Evolutionary conservation across 441 rosid species (phyloP).

Genomic region (Theobroma grandiflorum): DNA sequence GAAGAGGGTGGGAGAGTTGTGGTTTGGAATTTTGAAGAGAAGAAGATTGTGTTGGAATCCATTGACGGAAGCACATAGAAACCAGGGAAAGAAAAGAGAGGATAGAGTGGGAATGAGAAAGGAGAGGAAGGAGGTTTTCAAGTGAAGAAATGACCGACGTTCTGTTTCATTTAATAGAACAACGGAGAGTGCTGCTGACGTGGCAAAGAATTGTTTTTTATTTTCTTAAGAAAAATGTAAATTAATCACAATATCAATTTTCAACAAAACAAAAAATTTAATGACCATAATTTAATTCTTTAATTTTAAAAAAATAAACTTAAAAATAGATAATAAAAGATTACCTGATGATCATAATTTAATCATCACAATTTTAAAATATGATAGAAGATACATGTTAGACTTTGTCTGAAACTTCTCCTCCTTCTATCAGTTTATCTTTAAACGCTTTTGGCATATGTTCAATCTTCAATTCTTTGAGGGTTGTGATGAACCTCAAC

Average conservation of each 20-base stretch:
- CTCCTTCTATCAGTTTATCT: neutral
- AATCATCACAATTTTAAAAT: neutral
- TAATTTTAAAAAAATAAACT: no score
- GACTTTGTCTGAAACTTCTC: neutral
- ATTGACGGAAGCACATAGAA: conserved; percentile 32
- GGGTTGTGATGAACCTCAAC: neutral
- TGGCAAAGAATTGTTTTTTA: conserved; percentile 13
- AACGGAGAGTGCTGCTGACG: conserved; percentile 43
- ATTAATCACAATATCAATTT: neutral
- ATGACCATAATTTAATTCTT: no score
- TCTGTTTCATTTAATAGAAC: conserved; percentile 5
- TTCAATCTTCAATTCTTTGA: neutral
- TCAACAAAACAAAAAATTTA: no score
- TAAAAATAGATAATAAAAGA: no score
- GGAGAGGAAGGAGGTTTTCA: conserved; percentile 31
- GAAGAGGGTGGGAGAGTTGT: conserved; percentile 46
- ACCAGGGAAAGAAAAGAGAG: neutral
- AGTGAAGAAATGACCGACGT: conserved; percentile 6
- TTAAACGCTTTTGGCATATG: neutral
- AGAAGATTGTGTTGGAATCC: conserved; percentile 43
- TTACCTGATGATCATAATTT: neutral
- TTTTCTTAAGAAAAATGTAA: neutral
- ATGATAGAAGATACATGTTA: neutral
- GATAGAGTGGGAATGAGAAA: conserved; percentile 16
- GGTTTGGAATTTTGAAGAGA: conserved; percentile 45